Evolutionary conservation across 2,329 filamentous ascomycete genomes (phyloP), one percentile per base, ranked within the genome.

Genomic region (Aspergillus candidus): DNA sequence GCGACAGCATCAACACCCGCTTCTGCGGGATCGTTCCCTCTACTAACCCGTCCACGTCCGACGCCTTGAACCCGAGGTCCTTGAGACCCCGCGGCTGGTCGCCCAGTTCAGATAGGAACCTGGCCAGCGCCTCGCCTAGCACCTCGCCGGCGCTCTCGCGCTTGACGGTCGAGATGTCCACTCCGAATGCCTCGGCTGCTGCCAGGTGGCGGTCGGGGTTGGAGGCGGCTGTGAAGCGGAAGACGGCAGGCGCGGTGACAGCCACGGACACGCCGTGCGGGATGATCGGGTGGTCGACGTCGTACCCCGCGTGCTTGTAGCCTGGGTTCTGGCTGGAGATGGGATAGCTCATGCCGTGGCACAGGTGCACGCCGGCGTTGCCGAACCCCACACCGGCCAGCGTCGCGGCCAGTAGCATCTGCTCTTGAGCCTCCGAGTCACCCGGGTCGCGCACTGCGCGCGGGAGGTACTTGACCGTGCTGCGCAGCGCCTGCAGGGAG

Each of bases 241-340:
- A 98, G 1, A 97, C 91, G 1, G 91, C 86, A 0, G 93, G 91
- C 0, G 91, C 88, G 0, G 88, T 91, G 6, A 97, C 91, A 3
- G 90, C 93, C 1, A 98, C 93, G 1, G 86, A 91, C 17, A 98
- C 93, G 41, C 93, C 93, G 65, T 98, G 93, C 0, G 93, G 93
- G 60, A 98, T 97, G 57, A 98, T 85, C 8, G 86, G 81, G 27
- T 76, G 65, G 18, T 79, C 69, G 6, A 94, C 82, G 2, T 83
- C 73, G 66, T 98, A 98, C n/a, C 93, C 93, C 0, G 77, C 67
- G 63, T 98, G 93, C 58, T 82, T 83, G 70, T 97, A 97, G 4
- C 85, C 84, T 0, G 87, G 88, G 64, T 98, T 98, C 64, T 96
- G 90, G 27, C 89, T 88, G 0, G 88, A 94, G 60, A 98, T 95